phyloP scores from a whole-genome alignment of 192 early-diverging fungal species.

The Podila epigama region DNA sequence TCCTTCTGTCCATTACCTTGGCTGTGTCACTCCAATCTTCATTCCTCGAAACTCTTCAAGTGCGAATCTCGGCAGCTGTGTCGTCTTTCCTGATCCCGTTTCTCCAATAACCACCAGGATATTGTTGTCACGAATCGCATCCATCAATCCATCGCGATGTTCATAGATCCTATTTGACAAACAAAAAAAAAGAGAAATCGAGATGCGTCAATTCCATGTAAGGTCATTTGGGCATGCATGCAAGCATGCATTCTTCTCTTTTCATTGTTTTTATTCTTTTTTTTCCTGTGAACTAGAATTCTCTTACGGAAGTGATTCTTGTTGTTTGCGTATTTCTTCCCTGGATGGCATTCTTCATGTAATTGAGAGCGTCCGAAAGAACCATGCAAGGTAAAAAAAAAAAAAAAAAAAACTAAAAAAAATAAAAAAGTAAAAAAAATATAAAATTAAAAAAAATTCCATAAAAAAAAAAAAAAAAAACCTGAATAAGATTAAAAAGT shows the following conservation, averaged over 20 bases:
- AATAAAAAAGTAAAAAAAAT: too few relatives aligned
- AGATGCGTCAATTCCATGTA: not conserved
- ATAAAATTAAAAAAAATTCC: too few relatives aligned
- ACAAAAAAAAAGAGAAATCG: not conserved
- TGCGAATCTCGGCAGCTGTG: slow-evolving; percentile 85
- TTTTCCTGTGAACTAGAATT: not conserved
- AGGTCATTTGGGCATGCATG: too few relatives aligned
- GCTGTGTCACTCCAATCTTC: slow-evolving; percentile 78
- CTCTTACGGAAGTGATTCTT: slow-evolving; percentile 38
- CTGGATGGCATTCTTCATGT: slow-evolving; percentile 13
- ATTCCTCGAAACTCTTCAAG: slow-evolving; percentile 60
- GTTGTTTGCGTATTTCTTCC: slow-evolving; percentile 22
- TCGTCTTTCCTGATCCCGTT: slow-evolving; percentile 91
- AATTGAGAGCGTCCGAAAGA: not conserved
- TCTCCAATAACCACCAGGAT: slow-evolving; percentile 92
- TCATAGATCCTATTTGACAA: slow-evolving; percentile 27
- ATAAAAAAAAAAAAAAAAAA: too few relatives aligned
- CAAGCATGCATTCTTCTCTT: not conserved
- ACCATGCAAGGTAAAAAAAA: too few relatives aligned
- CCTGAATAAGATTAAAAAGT: too few relatives aligned
- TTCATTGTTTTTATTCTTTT: not conserved
- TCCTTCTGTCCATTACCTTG: slow-evolving; percentile 54
- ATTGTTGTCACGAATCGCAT: slow-evolving; percentile 86
- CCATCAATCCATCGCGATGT: slow-evolving; percentile 62
- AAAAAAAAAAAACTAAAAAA: too few relatives aligned